A percentile compares a stretch with the other conserved stretches of the same genome.
phyloP scores from a whole-genome alignment of 306 rosid species.

The Erythrophleum fordii region DNA sequence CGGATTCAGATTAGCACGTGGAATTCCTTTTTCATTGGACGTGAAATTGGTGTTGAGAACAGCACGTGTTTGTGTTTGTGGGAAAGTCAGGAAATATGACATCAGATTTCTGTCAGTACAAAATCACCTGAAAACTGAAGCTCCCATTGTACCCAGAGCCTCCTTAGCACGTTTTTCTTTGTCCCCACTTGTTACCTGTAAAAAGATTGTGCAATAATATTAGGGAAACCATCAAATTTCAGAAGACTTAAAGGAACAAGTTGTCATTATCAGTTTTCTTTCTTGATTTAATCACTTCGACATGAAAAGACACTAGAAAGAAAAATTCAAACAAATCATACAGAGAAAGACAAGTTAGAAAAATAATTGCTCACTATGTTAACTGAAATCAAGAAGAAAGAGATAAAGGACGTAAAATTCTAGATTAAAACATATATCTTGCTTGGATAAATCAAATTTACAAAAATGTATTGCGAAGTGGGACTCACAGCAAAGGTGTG shows the following conservation, averaged over 20 bases:
- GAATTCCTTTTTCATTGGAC: not conserved
- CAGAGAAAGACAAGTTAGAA: not conserved
- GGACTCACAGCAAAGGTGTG: slow-evolving; percentile 91
- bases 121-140: slow-evolving; percentile 87
- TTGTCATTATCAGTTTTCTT: slow-evolving; percentile 5
- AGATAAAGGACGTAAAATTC: slow-evolving; percentile 1
- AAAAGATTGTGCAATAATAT: slow-evolving; percentile 2
- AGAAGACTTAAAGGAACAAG: not conserved
- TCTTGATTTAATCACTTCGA: not conserved
- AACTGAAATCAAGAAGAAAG: slow-evolving; percentile 19
- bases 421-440: not conserved
- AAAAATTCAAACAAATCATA: not conserved
- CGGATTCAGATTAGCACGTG: slow-evolving; percentile 11
- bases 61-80: slow-evolving; percentile 11
- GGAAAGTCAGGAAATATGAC: slow-evolving; percentile 28
- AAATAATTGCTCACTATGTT: slow-evolving; percentile 15
- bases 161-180: slow-evolving; percentile 79
- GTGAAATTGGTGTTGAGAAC: slow-evolving; percentile 24
- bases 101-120: slow-evolving; percentile 4
- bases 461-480: slow-evolving; percentile 35
- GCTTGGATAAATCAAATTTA: slow-evolving; percentile 10
- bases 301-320: not conserved
- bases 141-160: slow-evolving; percentile 97
- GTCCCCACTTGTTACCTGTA: slow-evolving; percentile 86
- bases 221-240: not conserved